Percentiles rank a stretch among this genome's conserved stretches.
These are phyloP conservation scores for Termitomyces sp. DNA, from an alignment of 768 basidiomycete genomes.

Conservation along the genomic window DNA sequence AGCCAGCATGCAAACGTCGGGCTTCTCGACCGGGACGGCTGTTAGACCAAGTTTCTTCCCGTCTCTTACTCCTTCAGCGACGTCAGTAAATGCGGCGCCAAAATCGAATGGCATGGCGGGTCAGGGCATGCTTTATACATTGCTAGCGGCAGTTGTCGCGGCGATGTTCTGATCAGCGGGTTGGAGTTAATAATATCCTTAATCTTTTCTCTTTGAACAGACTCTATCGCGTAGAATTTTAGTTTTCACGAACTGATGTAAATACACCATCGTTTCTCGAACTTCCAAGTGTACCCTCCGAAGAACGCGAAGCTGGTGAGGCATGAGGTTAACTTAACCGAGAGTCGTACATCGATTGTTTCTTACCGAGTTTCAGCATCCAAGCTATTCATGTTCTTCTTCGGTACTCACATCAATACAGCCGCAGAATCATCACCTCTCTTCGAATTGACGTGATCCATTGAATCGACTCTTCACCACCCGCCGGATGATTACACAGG, in stretches of 20 bases:
- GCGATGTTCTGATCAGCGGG: conserved; percentile 4
- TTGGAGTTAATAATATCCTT: not conserved
- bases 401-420: too few relatives aligned
- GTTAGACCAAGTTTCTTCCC: conserved; percentile 7
- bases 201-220: not conserved
- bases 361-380: too few relatives aligned
- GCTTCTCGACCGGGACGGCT: not conserved
- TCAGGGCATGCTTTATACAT: conserved; percentile 1
- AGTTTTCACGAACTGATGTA: not conserved
- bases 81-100: conserved; percentile 4
- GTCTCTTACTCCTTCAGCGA: not conserved
- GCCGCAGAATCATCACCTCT: too few relatives aligned
- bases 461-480: too few relatives aligned
- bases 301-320: too few relatives aligned
- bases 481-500: not conserved
- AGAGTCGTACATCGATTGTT: too few relatives aligned
- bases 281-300: too few relatives aligned
- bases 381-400: too few relatives aligned
- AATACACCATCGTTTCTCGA: not conserved
- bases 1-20: conserved; percentile 3
- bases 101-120: not conserved
- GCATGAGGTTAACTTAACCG: too few relatives aligned
- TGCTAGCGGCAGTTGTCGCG: conserved; percentile 7
- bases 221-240: not conserved
- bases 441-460: too few relatives aligned